Conservation (phyloP, 2,329 filamentous ascomycete genomes). For the Chalaropsis ovoidea region DNA sequence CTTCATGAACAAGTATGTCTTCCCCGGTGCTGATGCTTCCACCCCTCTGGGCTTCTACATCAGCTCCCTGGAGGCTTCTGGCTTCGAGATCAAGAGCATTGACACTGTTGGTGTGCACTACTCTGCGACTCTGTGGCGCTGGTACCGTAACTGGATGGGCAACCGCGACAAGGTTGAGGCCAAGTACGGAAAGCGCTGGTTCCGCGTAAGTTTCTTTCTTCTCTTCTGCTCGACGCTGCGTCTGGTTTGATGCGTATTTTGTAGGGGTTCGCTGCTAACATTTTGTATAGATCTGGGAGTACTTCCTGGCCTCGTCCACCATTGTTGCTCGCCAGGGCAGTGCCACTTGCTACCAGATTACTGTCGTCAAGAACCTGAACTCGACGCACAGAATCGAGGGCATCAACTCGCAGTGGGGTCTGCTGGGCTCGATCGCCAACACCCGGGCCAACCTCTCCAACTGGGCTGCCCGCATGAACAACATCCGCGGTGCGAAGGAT, state of each 20-base stretch:
- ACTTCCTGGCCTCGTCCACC: slow-evolving; percentile 76
- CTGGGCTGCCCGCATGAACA: slow-evolving; percentile 28
- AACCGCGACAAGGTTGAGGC: slow-evolving; percentile 86
- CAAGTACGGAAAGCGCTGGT: slow-evolving; percentile 95
- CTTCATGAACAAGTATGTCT: slow-evolving; percentile 99
- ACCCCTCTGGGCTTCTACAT: slow-evolving; percentile 84
- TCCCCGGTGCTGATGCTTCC: slow-evolving; percentile 91
- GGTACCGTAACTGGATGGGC: slow-evolving; percentile 97
- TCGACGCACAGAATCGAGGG: slow-evolving; percentile 72
- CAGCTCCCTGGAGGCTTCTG: slow-evolving; percentile 71
- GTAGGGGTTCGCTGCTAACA: slow-evolving; percentile 18
- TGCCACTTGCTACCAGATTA: slow-evolving; percentile 80
- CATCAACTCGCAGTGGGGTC: slow-evolving; percentile 55
- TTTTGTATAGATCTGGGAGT: slow-evolving; percentile 70
- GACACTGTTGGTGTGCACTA: slow-evolving; percentile 97
- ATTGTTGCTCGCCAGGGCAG: slow-evolving; percentile 75
- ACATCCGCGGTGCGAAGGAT: slow-evolving; percentile 22
- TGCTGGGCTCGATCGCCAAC: slow-evolving; percentile 49
- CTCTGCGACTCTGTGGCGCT: slow-evolving; percentile 90
- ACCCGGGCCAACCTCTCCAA: slow-evolving; percentile 31
- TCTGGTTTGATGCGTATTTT: background rate
- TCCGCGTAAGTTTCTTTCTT: slow-evolving; percentile 55
- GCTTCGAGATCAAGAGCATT: slow-evolving; percentile 71
- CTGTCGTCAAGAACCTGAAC: slow-evolving; percentile 83
- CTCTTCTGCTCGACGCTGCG: background rate